Conservation (phyloP, 2,329 filamentous ascomycete species). For the Penicillium sumatraense region DNA sequence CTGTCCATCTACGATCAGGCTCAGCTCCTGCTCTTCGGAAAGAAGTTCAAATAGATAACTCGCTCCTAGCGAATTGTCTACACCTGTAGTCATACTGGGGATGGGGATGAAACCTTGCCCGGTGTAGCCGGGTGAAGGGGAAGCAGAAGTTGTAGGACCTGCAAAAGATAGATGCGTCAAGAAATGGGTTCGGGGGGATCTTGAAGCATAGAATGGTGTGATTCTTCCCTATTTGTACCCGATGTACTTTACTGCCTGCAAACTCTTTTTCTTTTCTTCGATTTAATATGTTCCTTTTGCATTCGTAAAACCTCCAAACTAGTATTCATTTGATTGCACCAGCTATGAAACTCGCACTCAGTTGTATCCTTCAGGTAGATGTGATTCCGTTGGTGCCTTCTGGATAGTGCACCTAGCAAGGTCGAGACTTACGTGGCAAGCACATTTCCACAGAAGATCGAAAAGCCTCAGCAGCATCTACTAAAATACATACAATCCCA, state of each 20-base stretch:
- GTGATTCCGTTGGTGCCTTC: too few species aligned
- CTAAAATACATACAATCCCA: too few species aligned
- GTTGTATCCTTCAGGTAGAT: too few species aligned
- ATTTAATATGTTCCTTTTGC: constrained; percentile 16
- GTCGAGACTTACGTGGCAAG: too few species aligned
- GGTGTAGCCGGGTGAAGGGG: constrained; percentile 33
- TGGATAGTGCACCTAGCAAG: too few species aligned
- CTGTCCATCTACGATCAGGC: constrained; percentile 99
- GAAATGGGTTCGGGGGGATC: constrained; percentile 41
- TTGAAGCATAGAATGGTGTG: constrained; percentile 51
- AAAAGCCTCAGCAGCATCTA: too few species aligned
- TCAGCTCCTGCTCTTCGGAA: constrained; percentile 99
- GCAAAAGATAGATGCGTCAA: constrained; percentile 53
- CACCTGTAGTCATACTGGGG: constrained; percentile 28
- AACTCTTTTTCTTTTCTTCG: constrained; percentile 46
- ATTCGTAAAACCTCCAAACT: background rate
- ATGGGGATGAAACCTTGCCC: constrained; percentile 32
- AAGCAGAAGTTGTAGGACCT: constrained; percentile 37
- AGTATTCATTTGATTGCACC: too few species aligned
- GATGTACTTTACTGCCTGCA: constrained; percentile 56
- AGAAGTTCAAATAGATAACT: constrained; percentile 82
- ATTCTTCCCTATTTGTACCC: constrained; percentile 49
- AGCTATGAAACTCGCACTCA: too few species aligned
- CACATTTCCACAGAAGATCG: too few species aligned
- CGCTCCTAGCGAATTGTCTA: constrained; percentile 17